Evolutionary conservation across 2,329 filamentous ascomycete species (phyloP).

Genomic region (Daldinia eschscholtzii): DNA sequence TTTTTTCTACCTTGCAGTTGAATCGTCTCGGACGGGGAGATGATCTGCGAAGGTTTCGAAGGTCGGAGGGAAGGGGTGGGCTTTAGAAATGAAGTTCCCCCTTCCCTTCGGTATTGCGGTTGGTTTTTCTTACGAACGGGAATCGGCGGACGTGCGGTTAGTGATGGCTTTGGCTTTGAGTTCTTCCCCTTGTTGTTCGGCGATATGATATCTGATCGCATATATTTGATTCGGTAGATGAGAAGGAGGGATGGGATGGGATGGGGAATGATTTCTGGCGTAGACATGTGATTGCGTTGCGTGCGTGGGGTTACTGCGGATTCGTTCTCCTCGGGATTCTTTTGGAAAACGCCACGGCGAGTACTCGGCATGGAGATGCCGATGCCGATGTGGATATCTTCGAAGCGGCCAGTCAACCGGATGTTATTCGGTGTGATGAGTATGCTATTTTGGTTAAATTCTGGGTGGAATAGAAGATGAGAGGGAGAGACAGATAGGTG

Average conservation of each 20-base stretch:
- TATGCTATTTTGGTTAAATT: too few species aligned
- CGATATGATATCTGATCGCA: conserved; percentile 3
- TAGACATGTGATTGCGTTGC: conserved; percentile 1
- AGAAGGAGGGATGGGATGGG: neutral
- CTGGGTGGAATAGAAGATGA: neutral
- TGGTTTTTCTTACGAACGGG: neutral
- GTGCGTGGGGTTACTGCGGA: conserved; percentile 4
- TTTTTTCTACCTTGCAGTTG: neutral
- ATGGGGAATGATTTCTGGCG: neutral
- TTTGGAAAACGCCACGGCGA: conserved; percentile 5
- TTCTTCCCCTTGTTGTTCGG: neutral
- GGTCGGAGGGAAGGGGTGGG: neutral
- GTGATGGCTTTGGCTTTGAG: conserved; percentile 6
- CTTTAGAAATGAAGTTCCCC: neutral
- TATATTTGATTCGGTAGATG: conserved; percentile 19
- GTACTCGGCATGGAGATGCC: conserved; percentile 15
- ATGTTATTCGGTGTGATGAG: neutral
- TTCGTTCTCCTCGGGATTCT: neutral
- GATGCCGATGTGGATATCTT: neutral
- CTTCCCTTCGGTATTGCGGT: neutral
- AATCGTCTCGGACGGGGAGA: neutral
- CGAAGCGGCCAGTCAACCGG: neutral
- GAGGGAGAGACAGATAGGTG: conserved; percentile 6
- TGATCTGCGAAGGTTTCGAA: neutral
- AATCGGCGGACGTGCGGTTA: neutral